Percentiles rank a stretch among this genome's conserved stretches.
phyloP scores from a whole-genome alignment of 345 rosid genomes.

The Angophora floribunda region DNA sequence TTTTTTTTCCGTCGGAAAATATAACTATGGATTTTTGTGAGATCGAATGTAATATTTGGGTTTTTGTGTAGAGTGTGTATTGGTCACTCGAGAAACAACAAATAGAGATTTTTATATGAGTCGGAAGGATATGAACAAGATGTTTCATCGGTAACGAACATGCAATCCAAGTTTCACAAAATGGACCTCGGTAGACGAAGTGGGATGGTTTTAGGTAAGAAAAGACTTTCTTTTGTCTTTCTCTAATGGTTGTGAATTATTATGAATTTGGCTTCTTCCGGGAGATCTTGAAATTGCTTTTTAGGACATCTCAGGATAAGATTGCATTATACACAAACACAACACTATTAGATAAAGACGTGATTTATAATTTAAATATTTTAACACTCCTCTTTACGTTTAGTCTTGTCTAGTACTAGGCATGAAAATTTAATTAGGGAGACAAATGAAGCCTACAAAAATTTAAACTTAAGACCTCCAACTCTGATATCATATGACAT shows the following conservation, averaged over 20 bases:
- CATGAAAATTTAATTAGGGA: no score
- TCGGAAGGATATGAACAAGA: background rate
- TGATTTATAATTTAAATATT: no score
- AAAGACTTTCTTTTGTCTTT: background rate
- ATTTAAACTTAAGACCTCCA: no score
- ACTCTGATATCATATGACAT: no score
- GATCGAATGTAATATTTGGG: background rate
- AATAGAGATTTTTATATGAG: background rate
- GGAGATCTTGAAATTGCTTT: background rate
- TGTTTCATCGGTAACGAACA: background rate
- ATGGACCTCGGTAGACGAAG: background rate
- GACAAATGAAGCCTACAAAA: no score
- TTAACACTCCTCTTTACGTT: no score
- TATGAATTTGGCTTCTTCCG: background rate
- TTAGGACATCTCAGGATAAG: background rate
- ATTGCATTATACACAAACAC: background rate
- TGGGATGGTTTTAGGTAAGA: background rate
- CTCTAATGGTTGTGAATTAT: background rate
- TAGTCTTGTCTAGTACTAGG: no score
- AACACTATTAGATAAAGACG: no score
- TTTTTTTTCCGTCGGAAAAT: background rate
- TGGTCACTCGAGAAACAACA: background rate
- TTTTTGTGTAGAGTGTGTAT: background rate
- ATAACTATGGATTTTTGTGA: background rate
- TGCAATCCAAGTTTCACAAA: background rate